Conservation (phyloP, 305 asterid species). For the Fraxinus velutina region DNA sequence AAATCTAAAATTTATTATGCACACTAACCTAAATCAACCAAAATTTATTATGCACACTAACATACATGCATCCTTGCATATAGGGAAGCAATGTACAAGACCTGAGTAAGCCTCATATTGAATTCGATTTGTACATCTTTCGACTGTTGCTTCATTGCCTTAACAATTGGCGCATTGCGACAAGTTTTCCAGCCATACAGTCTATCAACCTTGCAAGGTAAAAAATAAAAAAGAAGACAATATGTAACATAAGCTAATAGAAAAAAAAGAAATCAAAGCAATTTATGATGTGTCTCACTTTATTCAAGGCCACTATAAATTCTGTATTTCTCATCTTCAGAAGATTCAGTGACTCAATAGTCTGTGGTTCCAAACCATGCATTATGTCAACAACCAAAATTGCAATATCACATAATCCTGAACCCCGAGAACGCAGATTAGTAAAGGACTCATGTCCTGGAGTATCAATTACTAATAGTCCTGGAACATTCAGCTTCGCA, state of each 20-base stretch:
- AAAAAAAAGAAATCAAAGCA: constrained; percentile 4
- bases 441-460: constrained; percentile 98
- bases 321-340: constrained; percentile 88
- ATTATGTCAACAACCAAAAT: constrained; percentile 94
- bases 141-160: constrained; percentile 75
- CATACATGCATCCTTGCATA: not conserved
- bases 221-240: constrained; percentile 3
- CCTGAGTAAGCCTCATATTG: constrained; percentile 68
- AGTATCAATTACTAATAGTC: constrained; percentile 91
- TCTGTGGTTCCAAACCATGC: constrained; percentile 98
- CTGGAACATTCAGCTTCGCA: constrained; percentile 93
- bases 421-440: constrained; percentile 93
- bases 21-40: not conserved
- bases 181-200: constrained; percentile 81
- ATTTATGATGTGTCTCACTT: constrained; percentile 46
- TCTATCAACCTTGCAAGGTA: constrained; percentile 67
- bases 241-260: constrained; percentile 9
- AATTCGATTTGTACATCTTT: constrained; percentile 70
- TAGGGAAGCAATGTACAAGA: constrained; percentile 20
- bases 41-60: not conserved
- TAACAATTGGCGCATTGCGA: constrained; percentile 77
- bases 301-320: constrained; percentile 88
- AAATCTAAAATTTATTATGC: too few species aligned
- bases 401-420: constrained; percentile 97
- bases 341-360: constrained; percentile 93